phyloP scores from a whole-genome alignment of 306 rosid genomes.

The Inga laurina region DNA sequence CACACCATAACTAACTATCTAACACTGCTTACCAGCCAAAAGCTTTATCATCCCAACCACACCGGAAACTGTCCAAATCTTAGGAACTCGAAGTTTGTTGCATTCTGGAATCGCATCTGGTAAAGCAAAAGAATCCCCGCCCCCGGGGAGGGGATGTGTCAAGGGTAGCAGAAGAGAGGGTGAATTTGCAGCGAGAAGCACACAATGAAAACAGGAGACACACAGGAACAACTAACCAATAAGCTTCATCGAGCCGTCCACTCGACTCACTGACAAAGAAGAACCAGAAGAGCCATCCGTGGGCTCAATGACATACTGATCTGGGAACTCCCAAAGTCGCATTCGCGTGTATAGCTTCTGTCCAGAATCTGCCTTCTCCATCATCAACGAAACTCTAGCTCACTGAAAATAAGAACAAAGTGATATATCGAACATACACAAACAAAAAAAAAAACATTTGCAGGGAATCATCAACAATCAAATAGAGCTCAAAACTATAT shows the following conservation, averaged over 20 bases:
- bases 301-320: slow-evolving; percentile 74
- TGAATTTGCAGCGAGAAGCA: not conserved
- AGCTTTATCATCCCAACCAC: slow-evolving; percentile 78
- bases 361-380: slow-evolving; percentile 68
- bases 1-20: not conserved
- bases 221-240: slow-evolving; percentile 46
- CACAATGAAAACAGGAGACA: not conserved
- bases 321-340: slow-evolving; percentile 85
- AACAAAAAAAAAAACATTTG: not conserved
- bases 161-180: not conserved
- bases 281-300: slow-evolving; percentile 73
- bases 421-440: not conserved
- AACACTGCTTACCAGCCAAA: slow-evolving; percentile 62
- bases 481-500: not conserved
- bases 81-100: slow-evolving; percentile 66
- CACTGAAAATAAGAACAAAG: slow-evolving; percentile 18
- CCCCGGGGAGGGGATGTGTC: not conserved
- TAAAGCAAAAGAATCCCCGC: not conserved
- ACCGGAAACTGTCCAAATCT: slow-evolving; percentile 67
- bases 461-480: not conserved
- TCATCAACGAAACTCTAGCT: slow-evolving; percentile 39
- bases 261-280: slow-evolving; percentile 58
- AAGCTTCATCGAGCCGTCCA: slow-evolving; percentile 68
- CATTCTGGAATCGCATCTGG: slow-evolving; percentile 70
- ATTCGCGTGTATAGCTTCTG: slow-evolving; percentile 65